These are phyloP conservation scores for Coniochaeta sp. DNA, from an alignment of 2,329 filamentous ascomycete species.

Conservation along the genomic window DNA sequence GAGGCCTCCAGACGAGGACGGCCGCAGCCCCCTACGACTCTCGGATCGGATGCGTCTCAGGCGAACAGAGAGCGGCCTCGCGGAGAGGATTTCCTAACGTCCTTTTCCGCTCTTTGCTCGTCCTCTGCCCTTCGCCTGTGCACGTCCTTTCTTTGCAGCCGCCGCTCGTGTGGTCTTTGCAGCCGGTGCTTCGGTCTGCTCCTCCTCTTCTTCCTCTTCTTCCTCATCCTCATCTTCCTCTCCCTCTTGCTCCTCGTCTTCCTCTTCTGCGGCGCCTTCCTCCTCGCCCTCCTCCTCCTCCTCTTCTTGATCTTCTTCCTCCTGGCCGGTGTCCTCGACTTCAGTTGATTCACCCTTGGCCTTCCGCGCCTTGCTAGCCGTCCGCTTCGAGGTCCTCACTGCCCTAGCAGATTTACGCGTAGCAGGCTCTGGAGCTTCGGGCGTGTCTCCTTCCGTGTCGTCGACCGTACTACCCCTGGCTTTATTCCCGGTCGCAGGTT, in stretches of 20 bases:
- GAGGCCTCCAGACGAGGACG: neutral
- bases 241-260: slow-evolving; percentile 21
- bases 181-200: slow-evolving; percentile 30
- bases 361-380: slow-evolving; percentile 32
- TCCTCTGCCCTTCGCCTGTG: slow-evolving; percentile 17
- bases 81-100: slow-evolving; percentile 6
- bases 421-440: slow-evolving; percentile 18
- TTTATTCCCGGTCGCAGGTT: slow-evolving; percentile 23
- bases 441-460: slow-evolving; percentile 42
- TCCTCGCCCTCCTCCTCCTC: slow-evolving; percentile 22
- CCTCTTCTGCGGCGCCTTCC: slow-evolving; percentile 23
- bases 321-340: slow-evolving; percentile 23
- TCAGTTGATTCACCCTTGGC: slow-evolving; percentile 27
- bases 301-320: no score
- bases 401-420: slow-evolving; percentile 33
- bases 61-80: neutral
- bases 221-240: no score
- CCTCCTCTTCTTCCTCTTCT: no score
- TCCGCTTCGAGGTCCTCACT: slow-evolving; percentile 36
- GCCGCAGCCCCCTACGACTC: neutral
- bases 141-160: slow-evolving; percentile 26
- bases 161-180: slow-evolving; percentile 28
- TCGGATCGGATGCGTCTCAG: neutral
- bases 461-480: slow-evolving; percentile 42
- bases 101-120: slow-evolving; percentile 22